Percentiles rank a stretch among this genome's conserved stretches.
These are phyloP conservation scores for Stagonosporopsis rhizophila DNA, from an alignment of 2,329 filamentous ascomycete genomes.

Conservation along the genomic window DNA sequence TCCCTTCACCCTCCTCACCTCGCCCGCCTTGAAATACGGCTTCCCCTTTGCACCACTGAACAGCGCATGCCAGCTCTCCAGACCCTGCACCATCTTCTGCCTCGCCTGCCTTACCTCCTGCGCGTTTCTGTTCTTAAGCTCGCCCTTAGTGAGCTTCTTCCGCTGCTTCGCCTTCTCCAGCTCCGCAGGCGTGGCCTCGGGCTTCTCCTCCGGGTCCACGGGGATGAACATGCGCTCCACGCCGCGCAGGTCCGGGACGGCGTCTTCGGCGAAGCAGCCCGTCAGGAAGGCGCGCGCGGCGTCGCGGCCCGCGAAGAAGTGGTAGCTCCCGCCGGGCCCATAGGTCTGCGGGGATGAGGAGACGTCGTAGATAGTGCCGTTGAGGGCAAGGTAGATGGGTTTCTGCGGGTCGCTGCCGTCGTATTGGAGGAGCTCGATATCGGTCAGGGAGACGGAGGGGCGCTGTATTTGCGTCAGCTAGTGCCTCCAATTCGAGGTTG, in stretches of 20 bases:
- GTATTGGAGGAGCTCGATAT: conserved; percentile 74
- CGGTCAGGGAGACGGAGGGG: conserved; percentile 74
- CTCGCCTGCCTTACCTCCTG: conserved; percentile 71
- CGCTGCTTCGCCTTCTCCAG: conserved; percentile 37
- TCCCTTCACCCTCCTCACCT: conserved; percentile 68
- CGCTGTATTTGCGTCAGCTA: conserved; percentile 39
- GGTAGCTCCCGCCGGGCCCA: conserved; percentile 81
- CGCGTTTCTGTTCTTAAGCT: conserved; percentile 61
- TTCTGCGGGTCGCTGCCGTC: conserved; percentile 77
- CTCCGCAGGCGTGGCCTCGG: conserved; percentile 29
- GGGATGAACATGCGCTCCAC: conserved; percentile 84
- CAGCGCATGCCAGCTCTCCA: conserved; percentile 84
- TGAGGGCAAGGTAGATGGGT: conserved; percentile 90
- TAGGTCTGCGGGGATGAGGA: conserved; percentile 62
- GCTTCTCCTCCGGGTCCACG: conserved; percentile 63
- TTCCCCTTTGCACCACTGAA: conserved; percentile 72
- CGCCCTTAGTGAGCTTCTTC: conserved; percentile 32
- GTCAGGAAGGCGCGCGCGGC: conserved; percentile 90
- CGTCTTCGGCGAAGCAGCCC: conserved; percentile 87
- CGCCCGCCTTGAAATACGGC: conserved; percentile 83
- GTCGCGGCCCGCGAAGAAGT: conserved; percentile 85
- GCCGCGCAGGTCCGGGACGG: conserved; percentile 82
- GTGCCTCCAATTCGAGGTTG: not conserved
- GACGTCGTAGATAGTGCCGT: conserved; percentile 87
- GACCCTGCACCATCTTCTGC: conserved; percentile 68